phyloP scores from a whole-genome alignment of 257 asterid species.

The Lantana camara region DNA sequence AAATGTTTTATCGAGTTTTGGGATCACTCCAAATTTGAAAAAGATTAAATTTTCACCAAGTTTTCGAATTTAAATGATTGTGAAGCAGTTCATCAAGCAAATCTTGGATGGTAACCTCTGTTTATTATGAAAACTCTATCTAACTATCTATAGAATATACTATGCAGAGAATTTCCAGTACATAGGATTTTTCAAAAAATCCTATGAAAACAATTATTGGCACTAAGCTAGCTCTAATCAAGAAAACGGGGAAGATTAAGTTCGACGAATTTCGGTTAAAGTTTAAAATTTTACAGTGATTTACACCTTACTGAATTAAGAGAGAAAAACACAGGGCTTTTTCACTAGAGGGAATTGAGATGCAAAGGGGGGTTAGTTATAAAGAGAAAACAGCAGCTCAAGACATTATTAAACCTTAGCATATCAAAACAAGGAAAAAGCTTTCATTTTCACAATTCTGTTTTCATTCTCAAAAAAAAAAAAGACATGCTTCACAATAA shows the following conservation, averaged over 20 bases:
- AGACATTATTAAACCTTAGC: not conserved
- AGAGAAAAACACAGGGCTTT: conserved; percentile 11
- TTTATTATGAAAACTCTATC: conserved; percentile 4
- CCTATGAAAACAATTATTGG: conserved; percentile 7
- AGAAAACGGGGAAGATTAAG: not conserved
- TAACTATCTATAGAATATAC: not conserved
- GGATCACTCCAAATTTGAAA: conserved; percentile 24
- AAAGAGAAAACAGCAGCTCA: not conserved
- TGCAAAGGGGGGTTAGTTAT: not conserved
- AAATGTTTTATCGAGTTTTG: conserved; percentile 11
- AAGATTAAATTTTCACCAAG: not conserved
- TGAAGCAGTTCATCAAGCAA: conserved; percentile 10
- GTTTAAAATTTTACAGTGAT: no score
- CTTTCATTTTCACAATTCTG: not conserved
- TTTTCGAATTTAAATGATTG: not conserved
- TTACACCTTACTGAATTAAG: no score
- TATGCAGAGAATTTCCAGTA: not conserved
- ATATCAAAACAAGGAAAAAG: conserved; percentile 15
- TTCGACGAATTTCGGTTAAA: no score
- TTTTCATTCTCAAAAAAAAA: conserved; percentile 8
- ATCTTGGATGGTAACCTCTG: not conserved
- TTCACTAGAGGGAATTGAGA: conserved; percentile 8
- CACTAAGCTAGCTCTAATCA: not conserved
- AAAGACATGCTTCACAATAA: no score
- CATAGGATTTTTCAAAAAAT: not conserved